These are phyloP conservation scores for Starmerella floris DNA, from an alignment of 805 yeast species.

Conservation along the genomic window DNA sequence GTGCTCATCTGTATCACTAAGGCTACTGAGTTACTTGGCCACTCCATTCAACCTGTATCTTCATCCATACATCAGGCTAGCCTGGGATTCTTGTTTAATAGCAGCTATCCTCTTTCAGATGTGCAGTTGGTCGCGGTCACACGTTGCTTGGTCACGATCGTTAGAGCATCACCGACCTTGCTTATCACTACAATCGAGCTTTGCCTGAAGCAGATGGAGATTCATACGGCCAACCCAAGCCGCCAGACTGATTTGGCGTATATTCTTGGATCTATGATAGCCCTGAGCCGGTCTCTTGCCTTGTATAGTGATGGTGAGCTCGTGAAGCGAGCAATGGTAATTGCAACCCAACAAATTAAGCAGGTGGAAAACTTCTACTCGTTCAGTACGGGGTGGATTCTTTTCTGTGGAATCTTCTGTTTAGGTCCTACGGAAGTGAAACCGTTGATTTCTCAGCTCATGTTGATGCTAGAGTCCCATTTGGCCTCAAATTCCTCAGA, in stretches of 20 bases:
- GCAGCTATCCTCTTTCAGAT: constrained; percentile 3
- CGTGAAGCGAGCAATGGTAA: constrained; percentile 7
- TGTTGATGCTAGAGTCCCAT: constrained; percentile 51
- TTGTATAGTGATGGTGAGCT: constrained; percentile 18
- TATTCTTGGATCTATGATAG: constrained; percentile 15
- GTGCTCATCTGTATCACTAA: constrained; percentile 13
- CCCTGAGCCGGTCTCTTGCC: constrained; percentile 7
- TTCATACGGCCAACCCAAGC: background rate
- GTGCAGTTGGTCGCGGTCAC: background rate
- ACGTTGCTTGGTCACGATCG: constrained; percentile 8
- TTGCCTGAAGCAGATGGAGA: constrained; percentile 15
- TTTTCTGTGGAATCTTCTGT: constrained; percentile 50
- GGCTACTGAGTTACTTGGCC: constrained; percentile 10
- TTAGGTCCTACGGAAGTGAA: constrained; percentile 42
- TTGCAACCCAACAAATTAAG: constrained; percentile 7
- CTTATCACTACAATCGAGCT: constrained; percentile 12
- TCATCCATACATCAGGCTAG: constrained; percentile 18
- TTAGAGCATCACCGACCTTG: constrained; percentile 13
- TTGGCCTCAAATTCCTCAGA: constrained; percentile 29
- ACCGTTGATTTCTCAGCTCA: constrained; percentile 44
- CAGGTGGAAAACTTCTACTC: constrained; percentile 2
- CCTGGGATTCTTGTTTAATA: constrained; percentile 16
- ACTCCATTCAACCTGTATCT: constrained; percentile 16
- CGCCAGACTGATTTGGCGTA: constrained; percentile 1
- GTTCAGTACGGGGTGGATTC: constrained; percentile 40